Evolutionary conservation across 768 basidiomycete genomes (phyloP).

Genomic region (Cystofilobasidium macerans): DNA sequence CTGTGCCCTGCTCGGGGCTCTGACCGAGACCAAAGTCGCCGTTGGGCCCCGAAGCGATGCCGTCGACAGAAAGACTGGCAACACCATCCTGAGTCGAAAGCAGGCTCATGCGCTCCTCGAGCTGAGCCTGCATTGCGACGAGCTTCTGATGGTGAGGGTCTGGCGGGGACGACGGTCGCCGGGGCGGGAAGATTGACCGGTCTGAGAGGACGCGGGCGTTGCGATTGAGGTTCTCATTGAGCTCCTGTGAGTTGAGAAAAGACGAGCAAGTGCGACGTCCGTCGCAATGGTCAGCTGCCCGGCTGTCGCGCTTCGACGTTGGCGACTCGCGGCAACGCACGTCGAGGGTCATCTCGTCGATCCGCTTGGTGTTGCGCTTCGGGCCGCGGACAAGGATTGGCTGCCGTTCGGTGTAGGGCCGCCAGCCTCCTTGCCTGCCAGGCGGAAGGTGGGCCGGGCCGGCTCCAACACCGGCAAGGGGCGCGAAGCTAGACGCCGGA

Average conservation of each 20-base stretch:
- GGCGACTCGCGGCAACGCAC: neutral
- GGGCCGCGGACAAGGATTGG: neutral
- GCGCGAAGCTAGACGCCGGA: neutral
- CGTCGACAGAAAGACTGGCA: neutral
- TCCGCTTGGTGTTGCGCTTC: neutral
- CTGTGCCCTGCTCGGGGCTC: no score
- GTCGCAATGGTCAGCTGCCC: neutral
- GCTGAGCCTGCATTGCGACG: neutral
- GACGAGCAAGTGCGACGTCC: neutral
- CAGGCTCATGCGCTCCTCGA: neutral
- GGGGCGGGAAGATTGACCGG: neutral
- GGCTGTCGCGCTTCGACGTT: neutral
- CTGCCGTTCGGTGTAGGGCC: neutral
- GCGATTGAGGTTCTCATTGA: neutral
- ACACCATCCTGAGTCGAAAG: neutral
- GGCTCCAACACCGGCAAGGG: neutral
- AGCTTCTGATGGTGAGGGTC: neutral
- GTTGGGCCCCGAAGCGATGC: neutral
- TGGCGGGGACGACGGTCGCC: neutral
- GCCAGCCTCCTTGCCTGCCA: no score
- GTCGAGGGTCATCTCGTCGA: neutral
- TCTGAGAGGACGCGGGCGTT: neutral
- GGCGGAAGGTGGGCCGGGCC: neutral
- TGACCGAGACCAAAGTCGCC: no score
- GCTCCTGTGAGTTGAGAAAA: neutral